Evolutionary conservation across 306 rosid genomes (phyloP).

Genomic region (peach (Prunus persica)): Prunus_persica_NCBIv2 NC_034014.1:25249501-25250000

Average conservation of each 20-base stretch:
- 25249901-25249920: slow-evolving; percentile 72
- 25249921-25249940: slow-evolving; percentile 87
- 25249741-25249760: background rate
- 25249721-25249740: background rate
- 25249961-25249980: slow-evolving; percentile 18
- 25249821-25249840: slow-evolving; percentile 90
- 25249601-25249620: background rate
- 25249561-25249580: background rate
- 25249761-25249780: slow-evolving; percentile 42
- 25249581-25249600: background rate
- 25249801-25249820: slow-evolving; percentile 93
- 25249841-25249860: slow-evolving; percentile 3
- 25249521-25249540: slow-evolving; percentile 80
- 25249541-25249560: slow-evolving; percentile 7
- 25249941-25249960: slow-evolving; percentile 85
- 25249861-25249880: slow-evolving; percentile 10
- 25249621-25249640: background rate
- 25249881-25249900: slow-evolving; percentile 8
- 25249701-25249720: background rate
- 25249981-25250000: background rate
- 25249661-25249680: background rate
- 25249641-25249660: slow-evolving; percentile 5
- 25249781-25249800: slow-evolving; percentile 89
- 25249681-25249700: background rate
- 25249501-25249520: slow-evolving; percentile 64